Base-by-base conservation (phyloP, 441 rosid genomes). In the Pelargonium cotyledonis region DNA sequence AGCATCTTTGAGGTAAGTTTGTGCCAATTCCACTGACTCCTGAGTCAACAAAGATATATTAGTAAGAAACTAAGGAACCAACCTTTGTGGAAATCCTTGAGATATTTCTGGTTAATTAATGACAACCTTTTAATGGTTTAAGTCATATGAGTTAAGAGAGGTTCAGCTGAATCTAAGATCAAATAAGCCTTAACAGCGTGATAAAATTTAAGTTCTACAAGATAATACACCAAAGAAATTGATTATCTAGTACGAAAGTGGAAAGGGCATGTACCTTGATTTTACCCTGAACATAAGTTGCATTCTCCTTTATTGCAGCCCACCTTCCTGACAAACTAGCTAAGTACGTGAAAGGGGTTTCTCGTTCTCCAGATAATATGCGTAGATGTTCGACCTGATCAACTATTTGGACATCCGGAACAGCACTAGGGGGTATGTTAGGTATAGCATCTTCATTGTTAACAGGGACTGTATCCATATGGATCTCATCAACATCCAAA, bases 261-360 rank as follows among this genome's bases (percentile, higher is more conserved):
- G 67, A 63, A 46, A 63, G 35, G 57, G 57, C 51, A 46, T 15
- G 38, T 70, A 95, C 98, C 95, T 92, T 92, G 68, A 95, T 78
- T 72, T 77, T 95, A 67, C 98, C 98, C 74, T 68, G 82, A 66
- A 92, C 75, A 70, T 76, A 83, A 65, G 80, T 64, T 70, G 65
- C 64, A 66, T 74, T 80, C 76, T 85, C 89, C 83, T 83, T 84
- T 74, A 70, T 65, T n/a, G 85, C 81, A 77, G 88, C 89, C 95
- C 96, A 86, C 73, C 85, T 89, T 72, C 86, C 85, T 67, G 91
- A 82, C 83, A 92, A 81, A 74, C 89, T 88, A 61, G 98, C 92
- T 49, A 95, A 77, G 83, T 95, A 95, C 5, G 96, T 88, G 82
- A 95, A 92, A 67, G 99, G 98, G 51, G 65, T 85, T 82, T 89